Evolutionary conservation across 352 stramenopile species (phyloP).

Genomic region (Phytophthora meadii): DNA sequence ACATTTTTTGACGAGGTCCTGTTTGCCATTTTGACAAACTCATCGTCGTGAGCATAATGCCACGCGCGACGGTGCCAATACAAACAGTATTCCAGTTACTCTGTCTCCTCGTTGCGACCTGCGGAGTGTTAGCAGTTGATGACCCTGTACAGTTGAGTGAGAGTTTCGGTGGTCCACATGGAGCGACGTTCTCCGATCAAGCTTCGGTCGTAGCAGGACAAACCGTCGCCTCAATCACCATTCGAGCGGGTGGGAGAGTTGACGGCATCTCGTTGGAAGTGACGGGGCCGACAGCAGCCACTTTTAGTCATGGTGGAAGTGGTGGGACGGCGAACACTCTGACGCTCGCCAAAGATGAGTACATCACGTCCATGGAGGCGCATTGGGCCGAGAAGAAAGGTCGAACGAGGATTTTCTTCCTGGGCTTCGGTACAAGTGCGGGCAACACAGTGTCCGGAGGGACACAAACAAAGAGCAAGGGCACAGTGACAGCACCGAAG

Average conservation of each 20-base stretch:
- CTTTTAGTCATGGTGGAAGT: slow-evolving; percentile 31
- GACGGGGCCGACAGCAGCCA: slow-evolving; percentile 12
- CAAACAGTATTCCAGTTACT: background rate
- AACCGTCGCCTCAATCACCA: slow-evolving; percentile 21
- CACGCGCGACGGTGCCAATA: too few relatives aligned
- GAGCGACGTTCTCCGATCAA: slow-evolving; percentile 30
- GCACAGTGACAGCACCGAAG: slow-evolving; percentile 22
- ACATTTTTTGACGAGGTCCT: too few relatives aligned
- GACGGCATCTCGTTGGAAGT: slow-evolving; percentile 28
- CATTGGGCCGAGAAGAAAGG: slow-evolving; percentile 28
- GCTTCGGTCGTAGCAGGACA: slow-evolving; percentile 14
- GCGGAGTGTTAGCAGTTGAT: slow-evolving; percentile 6
- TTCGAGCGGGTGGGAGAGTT: slow-evolving; percentile 13
- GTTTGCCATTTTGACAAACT: slow-evolving; percentile 18
- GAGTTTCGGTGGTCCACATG: slow-evolving; percentile 26
- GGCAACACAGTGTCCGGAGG: slow-evolving; percentile 22
- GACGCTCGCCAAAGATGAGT: slow-evolving; percentile 8
- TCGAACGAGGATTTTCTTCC: slow-evolving; percentile 28
- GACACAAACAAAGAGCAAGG: slow-evolving; percentile 14
- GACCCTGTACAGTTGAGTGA: slow-evolving; percentile 26
- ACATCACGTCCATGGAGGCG: slow-evolving; percentile 35
- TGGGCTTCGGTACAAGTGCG: slow-evolving; percentile 25
- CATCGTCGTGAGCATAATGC: slow-evolving; percentile 6
- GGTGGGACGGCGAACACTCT: slow-evolving; percentile 12
- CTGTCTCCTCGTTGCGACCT: slow-evolving; percentile 1